Evolutionary conservation across 2,329 filamentous ascomycete species (phyloP), one percentile per base, ranked within the genome.

Genomic region (Lachnellula occidentalis): DNA sequence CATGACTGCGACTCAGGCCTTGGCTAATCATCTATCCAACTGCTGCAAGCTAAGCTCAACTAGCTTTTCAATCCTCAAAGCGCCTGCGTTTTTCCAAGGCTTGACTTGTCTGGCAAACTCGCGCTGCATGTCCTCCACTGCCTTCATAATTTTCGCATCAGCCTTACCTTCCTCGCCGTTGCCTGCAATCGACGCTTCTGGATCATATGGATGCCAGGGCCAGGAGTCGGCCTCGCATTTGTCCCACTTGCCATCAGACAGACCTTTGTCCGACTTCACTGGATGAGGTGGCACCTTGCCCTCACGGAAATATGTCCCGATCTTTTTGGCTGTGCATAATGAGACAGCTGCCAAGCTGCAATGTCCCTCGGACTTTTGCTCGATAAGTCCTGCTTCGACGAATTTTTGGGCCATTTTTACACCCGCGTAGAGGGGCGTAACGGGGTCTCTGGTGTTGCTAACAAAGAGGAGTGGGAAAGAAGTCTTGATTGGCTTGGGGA

Each of bases 391-490:
- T 5, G 66, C 58, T 34, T 59, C 63, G 3, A 58, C 47, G 37
- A 68, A 68, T 49, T 62, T 66, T 14, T 43, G 34, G 1, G 66
- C 61, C 65, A 68, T 68, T 19, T 63, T 62, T n/a, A 70, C 52
- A 12, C 66, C 57, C 2, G 64, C 62, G 2, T 48, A 45, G 12
- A 73, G 56, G 11, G 71, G 71, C 6, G 72, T 70, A n/a, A 74
- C 58, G 12, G 70, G 69, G 53, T 74, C 72, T 36, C 67, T 59
- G 4, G 69, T 73, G 31, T 72, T 74, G 48, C 71, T 71, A 31
- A 71, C 43, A 55, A 74, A 72, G 6, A 74, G 61, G 34, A 74
- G 64, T 12, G 72, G 72, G 53, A 71, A 73, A 6, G 69, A 62
- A 11, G 68, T 72, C 11, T 65, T 66, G 36, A 68, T 66, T 15